These are phyloP conservation scores for Nothophoma quercina DNA, from an alignment of 2,329 filamentous ascomycete species.

Conservation along the genomic window DNA sequence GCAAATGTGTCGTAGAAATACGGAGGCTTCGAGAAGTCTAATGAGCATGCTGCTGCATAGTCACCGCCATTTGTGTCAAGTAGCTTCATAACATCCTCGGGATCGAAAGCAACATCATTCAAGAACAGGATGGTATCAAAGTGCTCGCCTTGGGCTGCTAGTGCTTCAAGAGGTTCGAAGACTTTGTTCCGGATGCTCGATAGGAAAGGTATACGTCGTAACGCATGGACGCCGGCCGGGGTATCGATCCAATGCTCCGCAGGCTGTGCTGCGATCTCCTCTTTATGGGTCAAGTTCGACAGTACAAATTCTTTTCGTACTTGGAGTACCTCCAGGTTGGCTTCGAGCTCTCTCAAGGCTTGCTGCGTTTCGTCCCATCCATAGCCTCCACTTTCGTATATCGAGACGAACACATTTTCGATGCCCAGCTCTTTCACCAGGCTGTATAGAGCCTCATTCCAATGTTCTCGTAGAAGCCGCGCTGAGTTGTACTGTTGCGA, in stretches of 20 bases:
- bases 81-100: slow-evolving; percentile 63
- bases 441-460: slow-evolving; percentile 67
- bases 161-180: slow-evolving; percentile 64
- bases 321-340: slow-evolving; percentile 59
- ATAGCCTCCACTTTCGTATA: slow-evolving; percentile 74
- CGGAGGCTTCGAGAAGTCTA: slow-evolving; percentile 65
- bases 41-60: slow-evolving; percentile 68
- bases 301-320: slow-evolving; percentile 65
- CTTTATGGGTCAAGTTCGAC: slow-evolving; percentile 60
- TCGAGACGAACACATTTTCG: slow-evolving; percentile 71
- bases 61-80: slow-evolving; percentile 65
- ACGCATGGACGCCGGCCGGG: slow-evolving; percentile 55
- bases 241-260: slow-evolving; percentile 65
- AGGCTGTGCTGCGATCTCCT: slow-evolving; percentile 44
- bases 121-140: slow-evolving; percentile 70
- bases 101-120: slow-evolving; percentile 69
- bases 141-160: slow-evolving; percentile 56
- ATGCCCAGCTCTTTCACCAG: slow-evolving; percentile 65
- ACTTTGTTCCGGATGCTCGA: slow-evolving; percentile 69
- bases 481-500: slow-evolving; percentile 75
- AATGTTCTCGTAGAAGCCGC: slow-evolving; percentile 65
- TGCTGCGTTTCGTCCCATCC: slow-evolving; percentile 74
- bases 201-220: slow-evolving; percentile 74
- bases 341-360: slow-evolving; percentile 65
- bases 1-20: slow-evolving; percentile 70